Evolutionary conservation across 2,329 filamentous ascomycete genomes (phyloP).

Genomic region (Trichophyton schoenleinii): DNA sequence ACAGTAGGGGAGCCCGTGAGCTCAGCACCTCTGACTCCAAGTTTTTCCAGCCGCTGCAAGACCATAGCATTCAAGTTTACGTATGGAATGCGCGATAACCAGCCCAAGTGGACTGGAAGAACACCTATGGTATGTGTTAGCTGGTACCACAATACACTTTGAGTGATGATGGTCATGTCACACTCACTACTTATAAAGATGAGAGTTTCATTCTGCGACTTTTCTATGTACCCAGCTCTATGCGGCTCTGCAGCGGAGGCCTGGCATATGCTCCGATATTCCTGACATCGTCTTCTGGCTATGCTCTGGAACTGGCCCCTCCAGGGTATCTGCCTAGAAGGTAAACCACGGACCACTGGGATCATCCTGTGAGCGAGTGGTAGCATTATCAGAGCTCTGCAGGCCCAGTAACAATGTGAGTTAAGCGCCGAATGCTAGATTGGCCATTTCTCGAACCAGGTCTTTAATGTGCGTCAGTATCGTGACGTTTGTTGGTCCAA

Average conservation of each 20-base stretch:
- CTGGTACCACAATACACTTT: not conserved
- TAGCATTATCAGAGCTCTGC: not conserved
- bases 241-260: constrained; percentile 4
- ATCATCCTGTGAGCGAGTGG: not conserved
- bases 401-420: not conserved
- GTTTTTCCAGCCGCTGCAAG: constrained; percentile 36
- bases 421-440: not conserved
- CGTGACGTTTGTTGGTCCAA: not conserved
- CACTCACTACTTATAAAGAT: constrained; percentile 76
- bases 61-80: constrained; percentile 34
- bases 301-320: not conserved
- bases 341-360: not conserved
- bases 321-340: not conserved
- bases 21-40: constrained; percentile 40
- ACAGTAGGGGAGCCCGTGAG: constrained; percentile 46
- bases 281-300: not conserved
- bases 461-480: too few relatives aligned
- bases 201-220: constrained; percentile 63
- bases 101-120: constrained; percentile 65
- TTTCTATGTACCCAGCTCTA: constrained; percentile 61
- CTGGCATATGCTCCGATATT: not conserved
- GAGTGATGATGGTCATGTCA: not conserved
- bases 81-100: constrained; percentile 44
- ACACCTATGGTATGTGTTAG: constrained; percentile 46
- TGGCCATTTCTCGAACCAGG: not conserved